phyloP scores from a whole-genome alignment of 805 yeast genomes.

The Ogataea zsoltii region DNA sequence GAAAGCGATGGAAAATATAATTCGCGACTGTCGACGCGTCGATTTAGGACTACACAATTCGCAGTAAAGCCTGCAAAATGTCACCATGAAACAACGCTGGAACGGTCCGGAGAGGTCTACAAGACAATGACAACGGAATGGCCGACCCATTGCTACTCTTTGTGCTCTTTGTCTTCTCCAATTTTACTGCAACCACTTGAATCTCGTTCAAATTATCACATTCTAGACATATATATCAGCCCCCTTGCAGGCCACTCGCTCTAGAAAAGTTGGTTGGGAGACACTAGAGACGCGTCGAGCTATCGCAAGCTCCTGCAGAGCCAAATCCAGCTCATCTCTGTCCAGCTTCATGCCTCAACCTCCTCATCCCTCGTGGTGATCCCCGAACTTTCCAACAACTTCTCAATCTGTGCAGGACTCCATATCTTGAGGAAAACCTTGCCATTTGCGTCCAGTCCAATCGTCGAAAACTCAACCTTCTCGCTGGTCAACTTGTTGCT shows the following conservation, averaged over 20 bases:
- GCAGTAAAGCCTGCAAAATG: too few species aligned
- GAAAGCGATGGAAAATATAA: neutral
- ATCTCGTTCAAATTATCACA: too few species aligned
- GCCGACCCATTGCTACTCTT: too few species aligned
- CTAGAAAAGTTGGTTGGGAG: too few species aligned
- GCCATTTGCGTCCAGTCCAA: conserved; percentile 49
- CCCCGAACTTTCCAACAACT: conserved; percentile 69
- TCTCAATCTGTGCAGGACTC: conserved; percentile 76
- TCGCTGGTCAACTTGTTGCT: conserved; percentile 81
- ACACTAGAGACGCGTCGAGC: too few species aligned
- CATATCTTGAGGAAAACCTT: conserved; percentile 70
- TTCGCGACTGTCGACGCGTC: neutral
- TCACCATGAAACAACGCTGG: too few species aligned
- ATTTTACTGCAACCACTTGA: neutral
- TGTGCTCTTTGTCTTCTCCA: neutral
- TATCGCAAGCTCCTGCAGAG: too few species aligned
- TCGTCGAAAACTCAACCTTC: conserved; percentile 90
- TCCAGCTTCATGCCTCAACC: neutral
- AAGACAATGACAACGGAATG: too few species aligned
- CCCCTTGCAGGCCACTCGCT: too few species aligned
- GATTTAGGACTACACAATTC: neutral
- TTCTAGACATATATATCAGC: too few species aligned
- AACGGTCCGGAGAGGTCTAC: too few species aligned
- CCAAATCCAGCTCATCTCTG: too few species aligned
- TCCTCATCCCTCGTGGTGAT: conserved; percentile 53